Evolutionary conservation across 495 filamentous ascomycete species (phyloP).

Genomic region (Ramalina intermedia): DNA sequence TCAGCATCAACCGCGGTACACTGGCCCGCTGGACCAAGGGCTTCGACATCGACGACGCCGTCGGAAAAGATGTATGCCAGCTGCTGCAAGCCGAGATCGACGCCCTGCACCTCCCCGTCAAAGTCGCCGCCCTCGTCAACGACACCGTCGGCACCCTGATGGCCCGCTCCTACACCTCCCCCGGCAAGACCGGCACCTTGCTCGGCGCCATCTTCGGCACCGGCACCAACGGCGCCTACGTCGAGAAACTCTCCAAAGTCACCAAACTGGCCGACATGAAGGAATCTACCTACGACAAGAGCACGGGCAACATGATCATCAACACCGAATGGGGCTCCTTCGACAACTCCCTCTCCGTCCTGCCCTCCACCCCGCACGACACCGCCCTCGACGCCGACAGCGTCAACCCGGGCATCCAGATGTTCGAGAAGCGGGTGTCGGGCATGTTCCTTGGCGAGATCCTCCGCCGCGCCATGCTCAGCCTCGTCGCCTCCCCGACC

Average conservation of each 20-base stretch:
- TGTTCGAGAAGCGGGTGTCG: constrained; percentile 96
- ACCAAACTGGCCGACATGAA: constrained; percentile 32
- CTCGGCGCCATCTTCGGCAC: constrained; percentile 67
- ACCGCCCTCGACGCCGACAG: constrained; percentile 58
- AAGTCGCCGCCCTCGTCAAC: constrained; percentile 88
- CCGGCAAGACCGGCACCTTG: constrained; percentile 73
- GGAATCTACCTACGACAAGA: constrained; percentile 52
- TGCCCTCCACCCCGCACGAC: constrained; percentile 81
- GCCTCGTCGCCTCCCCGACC: constrained; percentile 44
- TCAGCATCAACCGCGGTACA: constrained; percentile 83
- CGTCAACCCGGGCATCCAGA: constrained; percentile 89
- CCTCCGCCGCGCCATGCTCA: constrained; percentile 58
- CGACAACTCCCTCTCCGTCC: constrained; percentile 76
- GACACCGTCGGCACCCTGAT: constrained; percentile 96
- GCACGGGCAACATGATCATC: constrained; percentile 87
- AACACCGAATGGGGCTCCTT: constrained; percentile 99
- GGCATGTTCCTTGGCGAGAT: constrained; percentile 99
- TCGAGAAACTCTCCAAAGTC: constrained; percentile 34
- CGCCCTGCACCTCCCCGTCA: constrained; percentile 70
- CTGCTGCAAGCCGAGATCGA: constrained; percentile 88
- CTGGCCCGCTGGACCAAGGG: constrained; percentile 97
- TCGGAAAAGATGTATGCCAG: constrained; percentile 88
- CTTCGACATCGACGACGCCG: constrained; percentile 82
- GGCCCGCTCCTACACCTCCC: constrained; percentile 89
- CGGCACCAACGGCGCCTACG: constrained; percentile 27